These are phyloP conservation scores for Ophiostoma sp. DNA, from an alignment of 2,329 filamentous ascomycete species.

Conservation along the genomic window DNA sequence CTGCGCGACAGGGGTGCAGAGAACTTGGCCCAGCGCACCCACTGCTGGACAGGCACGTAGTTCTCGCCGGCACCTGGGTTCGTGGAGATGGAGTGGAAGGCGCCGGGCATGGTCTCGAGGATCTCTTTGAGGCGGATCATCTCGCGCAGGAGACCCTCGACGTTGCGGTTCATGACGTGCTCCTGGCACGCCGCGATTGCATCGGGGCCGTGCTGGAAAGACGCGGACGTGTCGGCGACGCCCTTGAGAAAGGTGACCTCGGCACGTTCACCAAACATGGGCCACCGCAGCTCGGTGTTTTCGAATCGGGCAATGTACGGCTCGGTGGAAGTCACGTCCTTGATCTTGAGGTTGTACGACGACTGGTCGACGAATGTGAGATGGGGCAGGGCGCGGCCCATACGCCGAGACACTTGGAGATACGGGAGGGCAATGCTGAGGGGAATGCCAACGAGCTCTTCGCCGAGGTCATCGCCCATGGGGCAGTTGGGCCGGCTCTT, in stretches of 20 bases:
- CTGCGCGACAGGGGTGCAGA: conserved; percentile 39
- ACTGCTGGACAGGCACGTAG: conserved; percentile 45
- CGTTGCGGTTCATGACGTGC: conserved; percentile 48
- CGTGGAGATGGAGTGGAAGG: conserved; percentile 50
- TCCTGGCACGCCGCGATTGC: conserved; percentile 51
- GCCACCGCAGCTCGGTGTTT: conserved; percentile 51
- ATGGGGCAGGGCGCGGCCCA: conserved; percentile 49
- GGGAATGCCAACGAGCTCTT: conserved; percentile 47
- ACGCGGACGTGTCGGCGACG: conserved; percentile 44
- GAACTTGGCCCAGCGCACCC: conserved; percentile 45
- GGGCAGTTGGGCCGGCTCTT: conserved; percentile 37
- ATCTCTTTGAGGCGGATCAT: conserved; percentile 50
- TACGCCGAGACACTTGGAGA: conserved; percentile 46
- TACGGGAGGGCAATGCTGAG: conserved; percentile 46
- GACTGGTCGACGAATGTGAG: conserved; percentile 51
- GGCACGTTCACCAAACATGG: conserved; percentile 48
- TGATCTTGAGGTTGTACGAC: conserved; percentile 49
- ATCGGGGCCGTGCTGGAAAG: conserved; percentile 48
- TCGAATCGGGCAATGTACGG: conserved; percentile 50
- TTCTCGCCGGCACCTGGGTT: conserved; percentile 50
- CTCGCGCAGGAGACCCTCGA: conserved; percentile 46
- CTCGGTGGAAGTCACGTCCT: conserved; percentile 44
- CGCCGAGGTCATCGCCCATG: conserved; percentile 48
- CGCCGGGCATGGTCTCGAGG: conserved; percentile 49
- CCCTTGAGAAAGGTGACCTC: conserved; percentile 50